Conservation (phyloP, 2,329 filamentous ascomycete genomes). For the Septoria linicola region DNA sequence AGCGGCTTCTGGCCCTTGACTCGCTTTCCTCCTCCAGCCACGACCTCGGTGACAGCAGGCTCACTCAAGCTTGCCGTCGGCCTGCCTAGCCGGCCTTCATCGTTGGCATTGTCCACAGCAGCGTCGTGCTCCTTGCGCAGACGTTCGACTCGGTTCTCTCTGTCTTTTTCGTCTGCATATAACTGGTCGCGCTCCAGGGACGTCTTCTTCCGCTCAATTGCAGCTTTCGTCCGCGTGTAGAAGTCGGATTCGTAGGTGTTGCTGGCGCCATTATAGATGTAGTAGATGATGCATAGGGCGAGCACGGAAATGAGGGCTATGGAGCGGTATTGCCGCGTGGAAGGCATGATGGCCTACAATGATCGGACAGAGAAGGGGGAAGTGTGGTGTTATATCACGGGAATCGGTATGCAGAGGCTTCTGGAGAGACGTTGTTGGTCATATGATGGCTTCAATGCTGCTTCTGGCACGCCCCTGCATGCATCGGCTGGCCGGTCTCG, state of each 20-base stretch:
- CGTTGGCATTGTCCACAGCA: constrained; percentile 22
- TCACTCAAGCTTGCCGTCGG: constrained; percentile 31
- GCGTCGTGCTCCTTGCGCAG: constrained; percentile 36
- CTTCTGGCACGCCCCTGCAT: too few species aligned
- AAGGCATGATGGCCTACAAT: constrained; percentile 61
- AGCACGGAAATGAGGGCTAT: constrained; percentile 64
- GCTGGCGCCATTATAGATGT: constrained; percentile 65
- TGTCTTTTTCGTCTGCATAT: constrained; percentile 32
- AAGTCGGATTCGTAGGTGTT: constrained; percentile 55
- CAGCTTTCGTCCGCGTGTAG: constrained; percentile 56
- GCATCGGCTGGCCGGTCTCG: too few species aligned
- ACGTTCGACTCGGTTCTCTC: constrained; percentile 32
- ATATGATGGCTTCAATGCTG: too few species aligned
- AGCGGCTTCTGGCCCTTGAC: constrained; percentile 57
- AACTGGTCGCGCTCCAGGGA: constrained; percentile 35
- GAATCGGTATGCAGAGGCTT: too few species aligned
- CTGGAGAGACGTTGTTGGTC: too few species aligned
- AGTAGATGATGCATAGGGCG: constrained; percentile 66
- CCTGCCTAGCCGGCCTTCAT: constrained; percentile 5
- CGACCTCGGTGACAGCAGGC: constrained; percentile 48
- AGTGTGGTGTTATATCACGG: too few species aligned
- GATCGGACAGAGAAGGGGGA: too few species aligned
- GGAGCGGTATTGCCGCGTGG: constrained; percentile 67
- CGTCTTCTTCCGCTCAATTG: constrained; percentile 52
- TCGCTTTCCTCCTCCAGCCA: constrained; percentile 54